phyloP scores from a whole-genome alignment of 2,329 filamentous ascomycete genomes.

The Epichloe gansuensis region DNA sequence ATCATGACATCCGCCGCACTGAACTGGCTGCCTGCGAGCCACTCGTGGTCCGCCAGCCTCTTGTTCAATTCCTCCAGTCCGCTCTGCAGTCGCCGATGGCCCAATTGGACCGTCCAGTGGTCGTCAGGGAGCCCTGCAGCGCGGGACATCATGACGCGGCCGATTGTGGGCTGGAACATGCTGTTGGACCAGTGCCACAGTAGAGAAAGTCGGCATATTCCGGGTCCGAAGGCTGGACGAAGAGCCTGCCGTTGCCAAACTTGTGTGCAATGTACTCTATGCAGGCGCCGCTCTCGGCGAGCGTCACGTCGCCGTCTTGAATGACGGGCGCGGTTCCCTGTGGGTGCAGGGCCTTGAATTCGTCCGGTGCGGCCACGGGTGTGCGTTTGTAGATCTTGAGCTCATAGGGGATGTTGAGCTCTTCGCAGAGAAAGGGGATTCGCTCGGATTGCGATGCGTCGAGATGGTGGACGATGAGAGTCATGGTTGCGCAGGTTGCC shows the following conservation, averaged over 20 bases:
- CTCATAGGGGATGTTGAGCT: constrained; percentile 41
- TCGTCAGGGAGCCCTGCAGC: constrained; percentile 5
- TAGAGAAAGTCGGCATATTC: constrained; percentile 49
- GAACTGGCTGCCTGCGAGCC: constrained; percentile 47
- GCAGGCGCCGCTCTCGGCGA: constrained; percentile 48
- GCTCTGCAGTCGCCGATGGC: constrained; percentile 20
- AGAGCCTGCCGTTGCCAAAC: constrained; percentile 36
- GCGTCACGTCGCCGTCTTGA: constrained; percentile 37
- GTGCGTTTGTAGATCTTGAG: constrained; percentile 14
- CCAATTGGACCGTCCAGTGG: constrained; percentile 17
- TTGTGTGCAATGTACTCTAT: constrained; percentile 48
- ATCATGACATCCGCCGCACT: constrained; percentile 55
- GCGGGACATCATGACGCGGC: constrained; percentile 23
- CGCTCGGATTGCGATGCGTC: constrained; percentile 49
- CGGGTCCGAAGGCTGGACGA: constrained; percentile 28
- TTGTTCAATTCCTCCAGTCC: constrained; percentile 38
- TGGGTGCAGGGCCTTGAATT: constrained; percentile 32
- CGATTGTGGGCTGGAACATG: constrained; percentile 27
- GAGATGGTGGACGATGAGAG: constrained; percentile 38
- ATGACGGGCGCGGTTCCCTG: constrained; percentile 47
- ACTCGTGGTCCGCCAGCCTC: constrained; percentile 33
- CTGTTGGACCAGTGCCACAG: constrained; percentile 47
- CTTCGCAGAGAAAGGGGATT: constrained; percentile 51
- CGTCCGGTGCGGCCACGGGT: constrained; percentile 20
- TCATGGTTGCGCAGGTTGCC: neutral